These are phyloP conservation scores for Xylariaceae sp. DNA, from an alignment of 2,329 filamentous ascomycete genomes.

Conservation along the genomic window DNA sequence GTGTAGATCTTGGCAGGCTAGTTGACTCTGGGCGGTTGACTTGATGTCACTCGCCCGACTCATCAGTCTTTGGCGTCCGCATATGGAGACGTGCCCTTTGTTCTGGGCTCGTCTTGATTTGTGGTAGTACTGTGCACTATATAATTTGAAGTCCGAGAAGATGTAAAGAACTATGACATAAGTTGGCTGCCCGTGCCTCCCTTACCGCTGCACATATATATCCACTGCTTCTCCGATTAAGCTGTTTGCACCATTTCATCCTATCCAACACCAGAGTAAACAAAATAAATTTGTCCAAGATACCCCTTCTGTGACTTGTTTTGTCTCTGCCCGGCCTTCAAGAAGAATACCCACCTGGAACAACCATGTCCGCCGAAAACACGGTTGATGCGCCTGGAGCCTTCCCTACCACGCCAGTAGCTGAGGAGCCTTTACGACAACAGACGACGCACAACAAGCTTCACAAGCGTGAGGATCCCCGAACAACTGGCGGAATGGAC, in stretches of 20 bases:
- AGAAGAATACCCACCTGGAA: neutral
- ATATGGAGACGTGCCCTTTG: too few relatives aligned
- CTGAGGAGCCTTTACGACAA: slow-evolving; percentile 8
- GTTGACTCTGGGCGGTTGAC: too few relatives aligned
- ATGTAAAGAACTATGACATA: slow-evolving; percentile 22
- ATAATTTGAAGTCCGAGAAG: slow-evolving; percentile 10
- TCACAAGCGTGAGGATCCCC: slow-evolving; percentile 20
- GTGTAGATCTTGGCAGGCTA: too few relatives aligned
- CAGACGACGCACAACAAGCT: slow-evolving; percentile 13
- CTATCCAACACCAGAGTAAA: too few relatives aligned
- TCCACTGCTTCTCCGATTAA: neutral
- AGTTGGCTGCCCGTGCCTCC: neutral
- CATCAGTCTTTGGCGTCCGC: too few relatives aligned
- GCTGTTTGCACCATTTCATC: neutral
- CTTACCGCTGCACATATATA: neutral
- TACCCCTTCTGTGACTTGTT: neutral
- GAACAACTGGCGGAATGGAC: slow-evolving; percentile 8
- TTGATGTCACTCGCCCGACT: too few relatives aligned
- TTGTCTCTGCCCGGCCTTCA: neutral
- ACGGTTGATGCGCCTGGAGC: slow-evolving; percentile 18
- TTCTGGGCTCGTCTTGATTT: too few relatives aligned
- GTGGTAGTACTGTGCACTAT: too few relatives aligned
- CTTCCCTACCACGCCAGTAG: slow-evolving; percentile 17
- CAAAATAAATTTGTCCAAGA: too few relatives aligned
- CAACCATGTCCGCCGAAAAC: slow-evolving; percentile 18